Percentiles rank a stretch among this genome's conserved stretches.
phyloP scores from a whole-genome alignment of 2,329 filamentous ascomycete genomes.

The Coniochaeta sp. region DNA sequence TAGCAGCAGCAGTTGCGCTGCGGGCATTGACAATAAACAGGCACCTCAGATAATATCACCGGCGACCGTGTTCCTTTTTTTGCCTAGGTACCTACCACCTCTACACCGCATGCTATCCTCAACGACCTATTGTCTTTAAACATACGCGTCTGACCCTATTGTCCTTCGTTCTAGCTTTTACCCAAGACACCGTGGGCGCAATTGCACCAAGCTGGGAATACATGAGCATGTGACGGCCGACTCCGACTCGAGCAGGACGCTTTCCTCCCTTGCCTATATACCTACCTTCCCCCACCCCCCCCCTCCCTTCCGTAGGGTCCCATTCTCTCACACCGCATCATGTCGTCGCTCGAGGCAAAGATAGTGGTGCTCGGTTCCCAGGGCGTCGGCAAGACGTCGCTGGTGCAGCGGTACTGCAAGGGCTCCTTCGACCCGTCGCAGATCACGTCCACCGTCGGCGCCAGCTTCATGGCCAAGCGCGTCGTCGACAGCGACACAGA shows the following conservation, averaged over 20 bases:
- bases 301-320: background rate
- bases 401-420: slow-evolving; percentile 70
- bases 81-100: background rate
- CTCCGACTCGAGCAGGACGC: background rate
- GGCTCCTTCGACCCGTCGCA: slow-evolving; percentile 61
- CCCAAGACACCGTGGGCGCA: background rate
- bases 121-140: background rate
- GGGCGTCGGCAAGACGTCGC: slow-evolving; percentile 72
- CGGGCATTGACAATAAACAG: too few species aligned
- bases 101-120: too few species aligned
- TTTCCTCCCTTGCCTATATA: background rate
- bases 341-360: slow-evolving; percentile 69
- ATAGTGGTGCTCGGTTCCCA: slow-evolving; percentile 75
- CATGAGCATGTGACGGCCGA: background rate
- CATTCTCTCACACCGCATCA: slow-evolving; percentile 13
- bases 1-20: too few species aligned
- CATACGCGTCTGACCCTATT: background rate
- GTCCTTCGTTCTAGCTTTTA: background rate
- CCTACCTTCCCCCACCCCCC: background rate
- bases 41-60: background rate
- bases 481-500: slow-evolving; percentile 78
- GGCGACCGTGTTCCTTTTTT: background rate
- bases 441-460: slow-evolving; percentile 66
- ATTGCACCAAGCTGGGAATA: background rate
- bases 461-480: slow-evolving; percentile 72